A percentile compares a stretch with the other conserved stretches of the same genome.
phyloP scores from a whole-genome alignment of 192 early-diverging fungal genomes.

The Glomus cerebriforme region DNA sequence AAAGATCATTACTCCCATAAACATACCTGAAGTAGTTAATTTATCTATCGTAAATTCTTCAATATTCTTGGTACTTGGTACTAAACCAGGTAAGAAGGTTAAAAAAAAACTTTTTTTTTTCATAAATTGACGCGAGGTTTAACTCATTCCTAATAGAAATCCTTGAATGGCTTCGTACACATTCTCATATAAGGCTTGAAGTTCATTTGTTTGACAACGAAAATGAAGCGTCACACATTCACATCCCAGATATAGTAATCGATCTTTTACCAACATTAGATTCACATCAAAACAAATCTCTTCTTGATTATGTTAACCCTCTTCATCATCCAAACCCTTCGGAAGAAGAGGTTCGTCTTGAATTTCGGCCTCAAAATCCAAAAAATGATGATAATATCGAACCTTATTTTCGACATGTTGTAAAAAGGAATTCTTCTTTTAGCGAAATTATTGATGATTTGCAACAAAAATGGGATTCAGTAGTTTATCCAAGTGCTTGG shows the following conservation, averaged over 20 bases:
- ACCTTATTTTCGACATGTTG: conserved; percentile 7
- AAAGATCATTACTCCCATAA: conserved; percentile 5
- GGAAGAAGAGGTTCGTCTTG: not conserved
- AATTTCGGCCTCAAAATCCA: conserved; percentile 19
- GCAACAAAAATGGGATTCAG: conserved; percentile 5
- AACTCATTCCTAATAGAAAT: conserved; percentile 21
- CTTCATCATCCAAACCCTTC: conserved; percentile 23
- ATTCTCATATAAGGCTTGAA: conserved; percentile 10
- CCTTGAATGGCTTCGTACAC: conserved; percentile 27
- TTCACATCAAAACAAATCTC: not conserved
- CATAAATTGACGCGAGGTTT: not conserved
- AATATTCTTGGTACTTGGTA: conserved; percentile 25
- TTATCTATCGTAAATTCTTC: conserved; percentile 28
- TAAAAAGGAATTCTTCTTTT: conserved; percentile 4
- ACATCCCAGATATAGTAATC: conserved; percentile 16
- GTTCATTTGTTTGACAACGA: conserved; percentile 9
- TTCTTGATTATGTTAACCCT: conserved; percentile 18
- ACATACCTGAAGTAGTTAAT: conserved; percentile 15
- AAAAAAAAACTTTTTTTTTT: not conserved
- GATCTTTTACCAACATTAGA: conserved; percentile 21
- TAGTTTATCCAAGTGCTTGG: conserved; percentile 18
- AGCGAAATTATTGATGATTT: conserved; percentile 10
- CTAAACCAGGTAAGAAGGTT: conserved; percentile 28
- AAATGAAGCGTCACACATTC: conserved; percentile 26
- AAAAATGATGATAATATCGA: conserved; percentile 23